Evolutionary conservation across 2,329 filamentous ascomycete genomes (phyloP), one percentile per base, ranked within the genome.

Genomic region (Harringtonia aguacate): DNA sequence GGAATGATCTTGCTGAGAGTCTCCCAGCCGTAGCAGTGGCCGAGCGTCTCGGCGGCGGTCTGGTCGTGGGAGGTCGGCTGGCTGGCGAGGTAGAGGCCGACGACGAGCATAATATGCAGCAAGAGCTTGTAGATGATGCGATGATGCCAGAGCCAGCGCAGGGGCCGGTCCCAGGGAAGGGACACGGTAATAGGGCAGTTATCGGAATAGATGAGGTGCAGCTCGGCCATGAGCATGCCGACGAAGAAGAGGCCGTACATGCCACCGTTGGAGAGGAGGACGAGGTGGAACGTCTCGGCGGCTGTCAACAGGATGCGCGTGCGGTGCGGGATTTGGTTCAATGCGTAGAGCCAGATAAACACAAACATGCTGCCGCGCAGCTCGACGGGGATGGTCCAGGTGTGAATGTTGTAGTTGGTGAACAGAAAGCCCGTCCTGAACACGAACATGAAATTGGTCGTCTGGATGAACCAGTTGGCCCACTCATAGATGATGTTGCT

Each of bases 181-280:
- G 20, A n/a, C 20, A 37, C 36, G 12, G 7, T 15, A 20, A 37
- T n/a, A 20, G 36, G 20, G 36, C 20, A 24, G 36, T 22, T 37
- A 7, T 58, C 59, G 1, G 47, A 49, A 2, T 71, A 68, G 1
- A 79, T 66, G 8, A 76, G 54, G 50, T 81, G 77, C 34, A 81
- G 57, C 46, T 82, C 75, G 56, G 70, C 71, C 8, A 80, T 65
- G 4, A 81, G 58, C 74, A 81, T 78, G 18, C 79, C 79, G 1
- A 67, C 61, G 12, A 73, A 58, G 56, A 82, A 82, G 58, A 78
- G 64, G 18, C 75, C 67, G 50, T 71, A 75, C 53, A 75, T 75
- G 58, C 68, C 74, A 17, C 77, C 79, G 54, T 84, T 80, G 3
- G 70, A 69, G 41, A 84, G 69, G 56, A 81, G 83, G 56, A 84